phyloP scores from a whole-genome alignment of 306 rosid genomes.

The Medicago ruthenica region DNA sequence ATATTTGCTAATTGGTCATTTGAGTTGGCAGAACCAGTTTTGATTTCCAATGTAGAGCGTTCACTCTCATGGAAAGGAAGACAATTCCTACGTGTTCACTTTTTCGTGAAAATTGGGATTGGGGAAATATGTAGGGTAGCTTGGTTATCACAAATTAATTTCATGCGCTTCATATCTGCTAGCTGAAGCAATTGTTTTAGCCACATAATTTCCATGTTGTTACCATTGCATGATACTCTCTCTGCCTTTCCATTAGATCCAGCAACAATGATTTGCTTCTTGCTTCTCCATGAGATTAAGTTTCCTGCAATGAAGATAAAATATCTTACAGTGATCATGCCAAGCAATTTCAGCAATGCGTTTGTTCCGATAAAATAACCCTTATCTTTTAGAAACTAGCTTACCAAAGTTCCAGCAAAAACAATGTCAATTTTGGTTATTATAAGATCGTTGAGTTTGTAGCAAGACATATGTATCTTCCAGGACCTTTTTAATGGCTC shows the following conservation, averaged over 20 bases:
- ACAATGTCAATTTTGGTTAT: constrained; percentile 1
- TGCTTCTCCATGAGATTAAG: too few species aligned
- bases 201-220: not conserved
- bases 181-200: not conserved
- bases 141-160: too few species aligned
- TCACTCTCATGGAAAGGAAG: not conserved
- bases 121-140: too few species aligned
- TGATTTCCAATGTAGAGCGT: not conserved
- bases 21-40: not conserved
- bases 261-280: not conserved
- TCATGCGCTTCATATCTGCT: too few species aligned
- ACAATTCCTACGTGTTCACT: not conserved
- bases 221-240: not conserved
- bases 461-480: not conserved
- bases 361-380: not conserved
- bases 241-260: not conserved
- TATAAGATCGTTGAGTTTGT: not conserved
- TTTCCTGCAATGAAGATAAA: too few species aligned
- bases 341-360: not conserved
- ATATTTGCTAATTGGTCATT: too few species aligned
- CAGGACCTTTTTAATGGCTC: not conserved
- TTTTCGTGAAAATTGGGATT: too few species aligned
- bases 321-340: not conserved
- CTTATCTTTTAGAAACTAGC: not conserved
- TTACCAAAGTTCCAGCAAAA: not conserved